phyloP scores from a whole-genome alignment of 2,329 filamentous ascomycete species.

The Thermoascus crustaceus region DNA sequence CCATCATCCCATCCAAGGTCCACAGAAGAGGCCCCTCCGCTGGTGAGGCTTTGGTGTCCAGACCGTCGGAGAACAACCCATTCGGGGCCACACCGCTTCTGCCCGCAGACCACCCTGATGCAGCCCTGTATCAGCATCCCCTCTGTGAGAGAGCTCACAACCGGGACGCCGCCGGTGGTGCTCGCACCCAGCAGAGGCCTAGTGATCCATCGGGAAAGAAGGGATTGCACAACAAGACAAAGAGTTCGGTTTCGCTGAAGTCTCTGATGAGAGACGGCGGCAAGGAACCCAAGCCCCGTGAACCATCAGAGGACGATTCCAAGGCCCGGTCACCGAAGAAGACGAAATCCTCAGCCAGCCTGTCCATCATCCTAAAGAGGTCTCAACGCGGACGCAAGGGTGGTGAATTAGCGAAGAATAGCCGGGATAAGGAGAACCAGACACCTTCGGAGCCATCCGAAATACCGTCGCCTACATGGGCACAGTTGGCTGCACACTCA shows the following conservation, averaged over 20 bases:
- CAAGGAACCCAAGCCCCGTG: slow-evolving; percentile 31
- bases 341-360: slow-evolving; percentile 72
- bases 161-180: slow-evolving; percentile 21
- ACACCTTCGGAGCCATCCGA: slow-evolving; percentile 48
- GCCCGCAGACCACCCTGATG: slow-evolving; percentile 44
- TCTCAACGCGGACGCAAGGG: slow-evolving; percentile 61
- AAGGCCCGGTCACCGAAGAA: slow-evolving; percentile 52
- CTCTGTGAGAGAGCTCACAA: slow-evolving; percentile 33
- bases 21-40: slow-evolving; percentile 39
- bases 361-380: slow-evolving; percentile 67
- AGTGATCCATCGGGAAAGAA: slow-evolving; percentile 27
- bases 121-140: slow-evolving; percentile 24
- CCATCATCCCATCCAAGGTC: slow-evolving; percentile 44
- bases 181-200: slow-evolving; percentile 28
- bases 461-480: slow-evolving; percentile 65
- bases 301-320: slow-evolving; percentile 23
- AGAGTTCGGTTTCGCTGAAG: slow-evolving; percentile 47
- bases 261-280: slow-evolving; percentile 39
- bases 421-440: slow-evolving; percentile 74
- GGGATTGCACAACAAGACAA: slow-evolving; percentile 45
- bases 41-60: slow-evolving; percentile 20
- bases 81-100: slow-evolving; percentile 34
- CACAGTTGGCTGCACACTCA: slow-evolving; percentile 56
- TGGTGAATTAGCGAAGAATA: slow-evolving; percentile 43
- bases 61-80: slow-evolving; percentile 13